phyloP scores from a whole-genome alignment of 257 asterid genomes.

The Solanum piurae region DNA sequence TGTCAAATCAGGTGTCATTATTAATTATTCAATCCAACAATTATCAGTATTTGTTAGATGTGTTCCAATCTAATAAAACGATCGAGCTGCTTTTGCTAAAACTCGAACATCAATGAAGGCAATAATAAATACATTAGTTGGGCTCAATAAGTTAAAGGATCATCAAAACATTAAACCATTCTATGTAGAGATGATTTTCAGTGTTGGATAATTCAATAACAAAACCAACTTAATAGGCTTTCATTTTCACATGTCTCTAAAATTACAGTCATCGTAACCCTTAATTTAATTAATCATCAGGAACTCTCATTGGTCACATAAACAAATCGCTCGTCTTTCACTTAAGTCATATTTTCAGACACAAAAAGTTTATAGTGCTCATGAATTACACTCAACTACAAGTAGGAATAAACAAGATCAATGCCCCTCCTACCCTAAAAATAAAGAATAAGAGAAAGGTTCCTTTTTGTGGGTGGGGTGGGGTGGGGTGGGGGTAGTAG shows the following conservation, averaged over 20 bases:
- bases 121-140: not conserved
- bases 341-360: not conserved
- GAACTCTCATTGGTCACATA: not conserved
- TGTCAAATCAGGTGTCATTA: not conserved
- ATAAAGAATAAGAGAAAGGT: not conserved
- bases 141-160: too few relatives aligned
- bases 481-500: not conserved
- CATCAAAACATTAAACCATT: not conserved
- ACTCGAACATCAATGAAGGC: not conserved
- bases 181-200: not conserved
- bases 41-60: too few relatives aligned
- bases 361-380: not conserved
- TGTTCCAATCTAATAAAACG: not conserved
- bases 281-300: not conserved
- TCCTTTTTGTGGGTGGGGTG: too few relatives aligned
- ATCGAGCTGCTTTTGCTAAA: too few relatives aligned
- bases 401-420: not conserved
- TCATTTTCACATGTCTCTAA: not conserved
- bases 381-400: not conserved
- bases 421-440: not conserved
- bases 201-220: not conserved
- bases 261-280: not conserved
- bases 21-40: too few relatives aligned
- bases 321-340: not conserved
- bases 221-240: not conserved